Evolutionary conservation across 148 eudicot species (phyloP), one percentile per base, ranked within the genome.

Genomic region (Diospyros kaki): DNA sequence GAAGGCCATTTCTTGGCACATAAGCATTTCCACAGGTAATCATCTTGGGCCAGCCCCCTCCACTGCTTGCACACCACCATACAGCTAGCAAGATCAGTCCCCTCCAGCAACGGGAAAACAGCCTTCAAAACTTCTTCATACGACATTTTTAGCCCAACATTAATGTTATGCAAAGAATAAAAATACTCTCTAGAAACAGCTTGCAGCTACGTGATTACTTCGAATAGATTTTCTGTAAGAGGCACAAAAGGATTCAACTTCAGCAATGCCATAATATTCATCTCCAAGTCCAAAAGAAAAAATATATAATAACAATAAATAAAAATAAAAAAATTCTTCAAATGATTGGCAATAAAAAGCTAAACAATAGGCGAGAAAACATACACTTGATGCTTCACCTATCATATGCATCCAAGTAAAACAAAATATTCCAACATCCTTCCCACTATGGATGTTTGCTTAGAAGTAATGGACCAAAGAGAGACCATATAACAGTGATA

Each of bases 1-100:
- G 97, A 94, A 78, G 98, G 98, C 98, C 98, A 94, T 86, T 86
- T 87, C 80, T 82, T 84, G 69, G 90, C 84, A 78, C 97, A 91
- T 4, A 85, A 58, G 75, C 94, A 86, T 81, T 90, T 94, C 98
- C 98, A 94, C 46, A 91, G 79, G 74, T 89, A 94, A 83, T 94
- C 98, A 71, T 94, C 97, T 79, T 53, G 82, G 64, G 97, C 97
- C 78, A 90, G 75, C 48, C 84, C 90, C 76, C 71, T 81, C 98
- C 98, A 94, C 71, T 79, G 91, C 82, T 87, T 91, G 76, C 87
- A 85, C 53, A 94, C 98, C 43, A 58, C 58, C 93, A 88, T 89
- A 72, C 98, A 89, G 56, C 86, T 79, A 40, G 86, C 97, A 42
- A 94, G 94, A 75, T 94, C 98, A 64, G 79, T 77, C 83, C 95